Evolutionary conservation across 768 basidiomycete genomes (phyloP).

Genomic region (Tylopilus plumbeoviolaceoides): DNA sequence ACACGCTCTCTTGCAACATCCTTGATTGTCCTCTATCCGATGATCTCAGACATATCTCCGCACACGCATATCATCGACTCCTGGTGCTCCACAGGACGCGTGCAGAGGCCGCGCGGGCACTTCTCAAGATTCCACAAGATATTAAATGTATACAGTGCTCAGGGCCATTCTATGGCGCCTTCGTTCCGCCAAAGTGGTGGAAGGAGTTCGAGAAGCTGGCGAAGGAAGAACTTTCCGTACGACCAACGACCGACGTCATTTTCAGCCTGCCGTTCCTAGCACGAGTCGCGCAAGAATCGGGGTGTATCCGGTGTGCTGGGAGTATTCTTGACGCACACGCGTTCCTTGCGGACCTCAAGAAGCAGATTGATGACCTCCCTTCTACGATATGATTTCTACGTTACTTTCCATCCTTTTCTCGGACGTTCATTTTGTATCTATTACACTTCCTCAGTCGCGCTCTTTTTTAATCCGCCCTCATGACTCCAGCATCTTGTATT

Average conservation of each 20-base stretch:
- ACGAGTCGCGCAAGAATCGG: constrained; percentile 43
- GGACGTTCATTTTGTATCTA: not conserved
- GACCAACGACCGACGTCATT: constrained; percentile 57
- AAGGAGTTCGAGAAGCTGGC: constrained; percentile 53
- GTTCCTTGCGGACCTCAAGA: constrained; percentile 52
- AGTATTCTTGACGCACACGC: constrained; percentile 61
- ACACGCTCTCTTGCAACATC: constrained; percentile 52
- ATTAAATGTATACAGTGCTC: constrained; percentile 71
- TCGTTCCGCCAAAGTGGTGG: constrained; percentile 68
- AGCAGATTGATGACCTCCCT: constrained; percentile 50
- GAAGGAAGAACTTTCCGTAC: constrained; percentile 48
- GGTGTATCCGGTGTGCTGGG: constrained; percentile 60
- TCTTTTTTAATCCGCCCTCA: not conserved
- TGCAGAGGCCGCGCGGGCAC: constrained; percentile 41
- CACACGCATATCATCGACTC: constrained; percentile 64
- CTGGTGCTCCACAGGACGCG: constrained; percentile 57
- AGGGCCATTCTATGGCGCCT: constrained; percentile 40
- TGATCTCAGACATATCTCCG: constrained; percentile 62
- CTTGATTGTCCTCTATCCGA: constrained; percentile 55
- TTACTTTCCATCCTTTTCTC: not conserved
- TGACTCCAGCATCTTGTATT: not conserved
- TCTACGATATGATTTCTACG: constrained; percentile 35
- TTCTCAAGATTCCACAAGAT: constrained; percentile 44
- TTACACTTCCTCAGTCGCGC: not conserved
- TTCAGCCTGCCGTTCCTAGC: constrained; percentile 61